A percentile compares a stretch with the other conserved stretches of the same genome.
Evolutionary conservation across 495 filamentous ascomycete genomes (phyloP).

Genomic region (Hypoxylon fuscum): DNA sequence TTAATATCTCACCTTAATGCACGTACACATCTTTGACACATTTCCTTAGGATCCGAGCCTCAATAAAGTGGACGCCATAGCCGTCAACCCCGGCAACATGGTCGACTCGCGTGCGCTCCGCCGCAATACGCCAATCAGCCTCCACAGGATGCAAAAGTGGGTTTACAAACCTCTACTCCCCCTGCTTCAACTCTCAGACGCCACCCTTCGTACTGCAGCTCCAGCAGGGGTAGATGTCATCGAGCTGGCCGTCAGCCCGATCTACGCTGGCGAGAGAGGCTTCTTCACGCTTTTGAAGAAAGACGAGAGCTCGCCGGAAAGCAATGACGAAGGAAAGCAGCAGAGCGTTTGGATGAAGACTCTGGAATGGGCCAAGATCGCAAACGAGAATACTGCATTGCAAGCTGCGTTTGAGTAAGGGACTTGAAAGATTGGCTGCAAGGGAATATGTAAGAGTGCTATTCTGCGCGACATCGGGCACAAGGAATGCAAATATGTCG

Average conservation of each 20-base stretch:
- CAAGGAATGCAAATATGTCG: no score
- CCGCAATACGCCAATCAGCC: slow-evolving; percentile 48
- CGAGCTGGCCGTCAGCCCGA: slow-evolving; percentile 36
- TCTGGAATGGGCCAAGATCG: slow-evolving; percentile 50
- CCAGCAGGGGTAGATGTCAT: slow-evolving; percentile 50
- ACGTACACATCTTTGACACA: not conserved
- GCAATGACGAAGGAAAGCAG: slow-evolving; percentile 49
- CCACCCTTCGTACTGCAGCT: slow-evolving; percentile 45
- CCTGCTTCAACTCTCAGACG: slow-evolving; percentile 45
- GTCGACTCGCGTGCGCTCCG: slow-evolving; percentile 55
- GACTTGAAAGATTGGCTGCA: no score
- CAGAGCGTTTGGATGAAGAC: slow-evolving; percentile 55
- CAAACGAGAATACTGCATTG: slow-evolving; percentile 13
- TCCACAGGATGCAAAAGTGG: slow-evolving; percentile 31
- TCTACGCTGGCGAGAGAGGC: slow-evolving; percentile 46
- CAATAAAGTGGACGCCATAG: slow-evolving; percentile 51
- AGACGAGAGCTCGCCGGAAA: slow-evolving; percentile 50
- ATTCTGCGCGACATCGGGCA: no score
- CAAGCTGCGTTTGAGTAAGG: not conserved
- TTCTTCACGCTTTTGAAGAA: slow-evolving; percentile 51
- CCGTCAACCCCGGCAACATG: slow-evolving; percentile 57
- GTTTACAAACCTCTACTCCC: slow-evolving; percentile 46
- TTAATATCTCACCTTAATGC: not conserved
- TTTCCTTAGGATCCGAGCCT: slow-evolving; percentile 40
- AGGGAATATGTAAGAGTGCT: no score